These are phyloP conservation scores for Hyphodiscus sp. DNA, from an alignment of 2,329 filamentous ascomycete genomes.

Conservation along the genomic window DNA sequence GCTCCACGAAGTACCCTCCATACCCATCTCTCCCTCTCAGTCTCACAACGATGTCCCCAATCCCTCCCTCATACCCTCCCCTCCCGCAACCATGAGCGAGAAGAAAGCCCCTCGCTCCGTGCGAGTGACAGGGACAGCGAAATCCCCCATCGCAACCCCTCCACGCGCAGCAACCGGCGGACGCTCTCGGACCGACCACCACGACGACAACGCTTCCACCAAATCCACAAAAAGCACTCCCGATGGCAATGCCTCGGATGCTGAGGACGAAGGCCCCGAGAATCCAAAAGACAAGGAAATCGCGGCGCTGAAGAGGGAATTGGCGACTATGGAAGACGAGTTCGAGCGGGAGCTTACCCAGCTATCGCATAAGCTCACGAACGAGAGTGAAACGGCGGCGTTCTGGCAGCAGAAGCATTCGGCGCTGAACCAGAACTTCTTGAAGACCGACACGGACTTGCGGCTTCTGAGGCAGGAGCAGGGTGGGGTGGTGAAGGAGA, in stretches of 20 bases:
- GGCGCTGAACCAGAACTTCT: constrained; percentile 44
- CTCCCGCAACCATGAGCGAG: background rate
- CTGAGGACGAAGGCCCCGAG: constrained; percentile 3
- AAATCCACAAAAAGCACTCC: constrained; percentile 12
- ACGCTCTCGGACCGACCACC: constrained; percentile 13
- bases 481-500: constrained; percentile 41
- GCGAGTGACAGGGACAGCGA: background rate
- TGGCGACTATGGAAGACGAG: constrained; percentile 45
- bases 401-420: constrained; percentile 54
- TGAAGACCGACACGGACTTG: constrained; percentile 47
- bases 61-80: background rate
- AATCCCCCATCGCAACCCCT: constrained; percentile 22
- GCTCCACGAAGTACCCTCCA: too few species aligned
- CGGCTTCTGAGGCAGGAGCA: constrained; percentile 44
- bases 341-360: constrained; percentile 48
- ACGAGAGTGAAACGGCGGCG: constrained; percentile 47
- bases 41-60: background rate
- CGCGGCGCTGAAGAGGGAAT: constrained; percentile 44
- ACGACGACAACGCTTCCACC: constrained; percentile 13
- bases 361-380: constrained; percentile 36
- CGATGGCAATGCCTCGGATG: constrained; percentile 8
- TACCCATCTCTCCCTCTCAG: background rate
- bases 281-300: constrained; percentile 46
- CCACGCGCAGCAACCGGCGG: constrained; percentile 19
- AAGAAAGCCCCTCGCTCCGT: background rate